Base-by-base conservation (phyloP, 176 grass and related monocot genomes). In the Saccharum spontaneum region DNA sequence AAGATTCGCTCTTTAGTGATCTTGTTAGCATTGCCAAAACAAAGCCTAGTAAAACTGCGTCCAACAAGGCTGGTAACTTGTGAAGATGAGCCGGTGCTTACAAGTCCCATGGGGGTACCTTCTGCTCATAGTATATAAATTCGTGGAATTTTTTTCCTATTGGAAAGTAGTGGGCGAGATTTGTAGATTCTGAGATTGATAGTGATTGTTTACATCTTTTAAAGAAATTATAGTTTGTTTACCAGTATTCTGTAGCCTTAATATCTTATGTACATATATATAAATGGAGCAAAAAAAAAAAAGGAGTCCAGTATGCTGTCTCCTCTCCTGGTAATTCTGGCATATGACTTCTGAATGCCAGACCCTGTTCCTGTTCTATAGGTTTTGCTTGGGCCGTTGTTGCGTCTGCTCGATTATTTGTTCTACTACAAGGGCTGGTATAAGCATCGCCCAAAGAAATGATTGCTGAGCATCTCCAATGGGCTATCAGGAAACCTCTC, bases 1-100 rank as follows among this genome's bases (percentile, higher is more conserved):
- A 99, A 84, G 94, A 99, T 88, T 94, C 88, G 1, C 90, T 88
- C 18, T 97, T 97, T 67, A 78, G 97, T 24, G 97, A 99, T 86
- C 97, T 99, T 86, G 97, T 99, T 75, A 94, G 66, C 82, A 97
- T 99, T 11, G 86, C 92, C 60, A 99, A 94, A 76, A 88, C 78
- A 86, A 99, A 91, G 90, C 91, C 91, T 69, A 88, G 77, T 76
- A 96, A 94, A 92, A 86, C 77, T 74, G 80, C 84, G 30, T 67
- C 82, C 83, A 86, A 87, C 84, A 90, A 97, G 66, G 40, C 84
- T 50, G 87, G 84, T 12, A 55, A 64, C 79, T 83, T 86, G 26
- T 83, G 87, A 90, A 86, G 37, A 88, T 69, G 52, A 87, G 73
- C 49, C 59, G 36, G 61, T 84, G 23, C 61, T 59, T 78, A 26